Percentiles rank a stretch among this genome's conserved stretches.
Conservation (phyloP, 106 monocot species). For the Chionographis japonica region DNA sequence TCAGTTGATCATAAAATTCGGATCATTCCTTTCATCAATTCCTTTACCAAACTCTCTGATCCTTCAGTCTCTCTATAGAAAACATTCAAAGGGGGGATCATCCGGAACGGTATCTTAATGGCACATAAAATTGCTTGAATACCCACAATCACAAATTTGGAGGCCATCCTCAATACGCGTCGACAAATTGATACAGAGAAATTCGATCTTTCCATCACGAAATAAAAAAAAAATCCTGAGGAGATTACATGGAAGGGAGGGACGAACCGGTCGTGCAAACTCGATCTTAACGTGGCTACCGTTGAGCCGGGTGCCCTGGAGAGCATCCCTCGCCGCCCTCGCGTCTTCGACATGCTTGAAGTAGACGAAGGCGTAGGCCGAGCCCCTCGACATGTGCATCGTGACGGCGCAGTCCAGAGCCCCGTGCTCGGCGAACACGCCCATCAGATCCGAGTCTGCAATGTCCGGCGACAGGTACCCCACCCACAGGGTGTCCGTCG, state of each 20-base stretch:
- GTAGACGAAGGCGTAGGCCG: constrained; percentile 75
- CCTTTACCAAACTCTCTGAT: too few species aligned
- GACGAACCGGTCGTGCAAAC: constrained; percentile 73
- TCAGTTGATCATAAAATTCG: too few species aligned
- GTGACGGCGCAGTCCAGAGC: constrained; percentile 56
- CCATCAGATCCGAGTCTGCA: constrained; percentile 55
- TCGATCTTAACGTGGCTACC: constrained; percentile 52
- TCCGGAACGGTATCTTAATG: too few species aligned
- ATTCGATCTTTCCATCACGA: neutral
- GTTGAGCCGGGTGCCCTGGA: constrained; percentile 41
- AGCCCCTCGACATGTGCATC: constrained; percentile 21
- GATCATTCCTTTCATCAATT: too few species aligned
- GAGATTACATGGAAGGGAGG: constrained; percentile 1
- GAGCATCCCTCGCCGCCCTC: constrained; percentile 51
- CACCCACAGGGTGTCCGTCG: constrained; percentile 66
- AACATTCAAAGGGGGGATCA: too few species aligned
- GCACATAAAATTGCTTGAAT: too few species aligned
- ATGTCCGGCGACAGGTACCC: constrained; percentile 59
- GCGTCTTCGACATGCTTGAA: constrained; percentile 56
- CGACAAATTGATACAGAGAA: neutral
- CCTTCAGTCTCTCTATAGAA: too few species aligned
- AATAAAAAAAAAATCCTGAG: neutral
- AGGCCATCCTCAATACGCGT: too few species aligned
- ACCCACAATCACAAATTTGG: too few species aligned
- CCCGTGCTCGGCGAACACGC: constrained; percentile 43